phyloP scores from a whole-genome alignment of 1,284 basidiomycete species.

The Ceratobasidium sp. region DNA sequence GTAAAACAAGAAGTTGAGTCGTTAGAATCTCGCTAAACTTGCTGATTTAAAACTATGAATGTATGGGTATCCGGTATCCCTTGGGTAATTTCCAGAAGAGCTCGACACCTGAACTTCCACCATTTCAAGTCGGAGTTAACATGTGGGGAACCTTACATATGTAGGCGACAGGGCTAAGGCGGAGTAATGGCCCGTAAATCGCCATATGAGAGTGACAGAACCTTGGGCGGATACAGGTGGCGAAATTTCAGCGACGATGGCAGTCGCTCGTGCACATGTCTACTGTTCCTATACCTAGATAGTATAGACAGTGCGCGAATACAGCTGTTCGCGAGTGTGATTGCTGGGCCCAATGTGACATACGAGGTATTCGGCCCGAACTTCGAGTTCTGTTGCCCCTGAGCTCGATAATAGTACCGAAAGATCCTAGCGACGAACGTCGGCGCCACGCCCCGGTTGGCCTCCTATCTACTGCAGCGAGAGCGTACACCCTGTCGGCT shows the following conservation, averaged over 20 bases:
- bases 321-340: background rate
- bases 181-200: slow-evolving; percentile 10
- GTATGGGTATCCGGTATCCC: background rate
- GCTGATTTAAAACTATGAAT: background rate
- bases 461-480: background rate
- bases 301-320: background rate
- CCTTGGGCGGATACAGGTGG: background rate
- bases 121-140: slow-evolving; percentile 19
- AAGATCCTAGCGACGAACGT: background rate
- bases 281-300: background rate
- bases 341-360: background rate
- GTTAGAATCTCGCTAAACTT: too few relatives aligned
- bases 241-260: slow-evolving; percentile 12
- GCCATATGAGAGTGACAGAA: background rate
- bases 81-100: background rate
- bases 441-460: background rate
- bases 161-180: background rate
- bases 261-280: background rate
- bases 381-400: background rate
- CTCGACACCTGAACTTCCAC: background rate
- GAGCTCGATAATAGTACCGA: background rate
- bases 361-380: background rate
- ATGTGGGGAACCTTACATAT: slow-evolving; percentile 3
- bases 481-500: slow-evolving; percentile 4
- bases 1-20: too few relatives aligned